These are phyloP conservation scores for Yarrowia sp. DNA, from an alignment of 805 yeast species.

Conservation along the genomic window DNA sequence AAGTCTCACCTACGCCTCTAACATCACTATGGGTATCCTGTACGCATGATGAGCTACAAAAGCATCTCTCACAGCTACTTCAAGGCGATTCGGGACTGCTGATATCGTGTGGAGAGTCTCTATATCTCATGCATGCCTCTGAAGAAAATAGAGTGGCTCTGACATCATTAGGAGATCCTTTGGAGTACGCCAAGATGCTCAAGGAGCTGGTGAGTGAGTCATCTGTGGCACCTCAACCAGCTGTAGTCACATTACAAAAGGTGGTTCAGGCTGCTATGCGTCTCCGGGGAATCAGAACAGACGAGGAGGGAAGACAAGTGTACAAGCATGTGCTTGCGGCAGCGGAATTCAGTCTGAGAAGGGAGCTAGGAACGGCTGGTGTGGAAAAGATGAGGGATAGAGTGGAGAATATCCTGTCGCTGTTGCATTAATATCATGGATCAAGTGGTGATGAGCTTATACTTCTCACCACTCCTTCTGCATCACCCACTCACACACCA, in stretches of 20 bases:
- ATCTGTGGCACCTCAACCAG: not conserved
- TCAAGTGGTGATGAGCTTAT: not conserved
- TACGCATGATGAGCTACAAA: conserved; percentile 13
- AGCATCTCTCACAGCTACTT: not conserved
- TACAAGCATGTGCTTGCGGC: conserved; percentile 12
- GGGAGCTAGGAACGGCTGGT: not conserved
- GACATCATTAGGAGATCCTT: not conserved
- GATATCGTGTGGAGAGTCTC: not conserved
- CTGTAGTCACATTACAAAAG: not conserved
- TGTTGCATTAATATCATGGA: not conserved
- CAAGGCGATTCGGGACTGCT: conserved; percentile 13
- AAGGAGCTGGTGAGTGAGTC: conserved; percentile 2
- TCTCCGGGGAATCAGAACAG: not conserved
- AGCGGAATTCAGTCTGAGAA: not conserved
- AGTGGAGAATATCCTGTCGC: conserved; percentile 6
- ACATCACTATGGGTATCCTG: not conserved
- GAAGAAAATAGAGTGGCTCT: conserved; percentile 13
- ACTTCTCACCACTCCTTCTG: not conserved
- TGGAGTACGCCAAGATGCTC: conserved; percentile 14
- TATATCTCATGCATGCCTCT: conserved; percentile 4
- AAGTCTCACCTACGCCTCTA: not conserved
- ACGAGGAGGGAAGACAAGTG: conserved; percentile 4
- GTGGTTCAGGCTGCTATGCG: conserved; percentile 15
- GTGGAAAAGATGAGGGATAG: conserved; percentile 6
- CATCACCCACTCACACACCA: not conserved